Evolutionary conservation across 75 land plant species (phyloP), one percentile per base, ranked within the genome.

Genomic region (Cupressus sempervirens): DNA sequence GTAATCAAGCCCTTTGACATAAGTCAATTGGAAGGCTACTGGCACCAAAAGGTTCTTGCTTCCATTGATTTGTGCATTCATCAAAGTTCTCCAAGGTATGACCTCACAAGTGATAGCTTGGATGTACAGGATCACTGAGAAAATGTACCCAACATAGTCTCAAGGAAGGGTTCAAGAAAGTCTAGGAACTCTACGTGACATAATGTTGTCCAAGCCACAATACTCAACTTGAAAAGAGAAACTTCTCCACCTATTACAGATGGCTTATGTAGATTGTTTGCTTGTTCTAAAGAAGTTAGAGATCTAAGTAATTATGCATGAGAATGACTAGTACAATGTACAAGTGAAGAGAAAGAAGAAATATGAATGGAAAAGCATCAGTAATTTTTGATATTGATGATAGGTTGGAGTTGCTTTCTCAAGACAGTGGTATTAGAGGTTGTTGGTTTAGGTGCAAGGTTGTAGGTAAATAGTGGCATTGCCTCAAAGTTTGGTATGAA

Each of bases 361-460:
- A 45, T 79, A 2, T 79, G 29, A 48, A 79, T 41, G 13, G 10
- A 79, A 48, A 79, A 43, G 50, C 30, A 45, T 43, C 0, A 6
- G 30, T 45, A 30, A 11, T 30, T 45, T 82, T 53, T 82, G 62
- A 82, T 32, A 53, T 89, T 52, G 98, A 91, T 43, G 92, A 90
- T 40, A 86, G 87, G 23, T 87, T 96, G 38, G 98, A 96, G 89
- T 88, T 93, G 35, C 91, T 96, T 48, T 92, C 88, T 45, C 94
- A 94, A 74, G 98, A 96, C 83, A 96, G 98, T 90, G 98, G 96
- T 50, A 88, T 96, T 12, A 87, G 98, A 84, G 98, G 98, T 15
- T 96, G 98, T 48, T 96, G 98, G 98, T 92, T 91, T 85, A 89
- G 86, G 87, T 91, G 93, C 74, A 84, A 70, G 18, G 87, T 96